phyloP scores from a whole-genome alignment of 169 alveolate genomes.

The Theileria sp. region DNA sequence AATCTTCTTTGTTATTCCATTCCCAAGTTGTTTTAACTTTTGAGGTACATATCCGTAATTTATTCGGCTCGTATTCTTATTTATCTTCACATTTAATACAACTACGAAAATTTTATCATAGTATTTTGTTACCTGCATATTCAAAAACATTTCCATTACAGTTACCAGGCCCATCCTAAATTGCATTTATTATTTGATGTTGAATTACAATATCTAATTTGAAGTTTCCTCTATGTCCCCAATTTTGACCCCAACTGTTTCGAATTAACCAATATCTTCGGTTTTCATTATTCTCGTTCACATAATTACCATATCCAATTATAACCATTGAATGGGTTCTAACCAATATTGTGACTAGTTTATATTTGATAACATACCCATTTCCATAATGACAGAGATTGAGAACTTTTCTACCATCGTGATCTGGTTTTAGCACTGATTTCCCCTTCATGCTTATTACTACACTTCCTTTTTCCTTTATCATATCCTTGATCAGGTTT shows the following conservation, averaged over 20 bases:
- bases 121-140: conserved; percentile 15
- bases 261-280: conserved; percentile 81
- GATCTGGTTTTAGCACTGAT: conserved; percentile 52
- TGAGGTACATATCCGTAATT: background rate
- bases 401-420: conserved; percentile 58
- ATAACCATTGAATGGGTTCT: conserved; percentile 55
- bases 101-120: background rate
- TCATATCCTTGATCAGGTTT: conserved; percentile 40
- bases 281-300: conserved; percentile 29
- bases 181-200: background rate
- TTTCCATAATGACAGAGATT: conserved; percentile 44
- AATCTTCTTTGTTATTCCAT: background rate
- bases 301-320: conserved; percentile 63
- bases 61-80: background rate
- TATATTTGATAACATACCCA: conserved; percentile 8
- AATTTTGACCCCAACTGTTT: conserved; percentile 77
- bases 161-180: conserved; percentile 17
- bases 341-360: background rate
- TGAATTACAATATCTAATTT: conserved; percentile 54
- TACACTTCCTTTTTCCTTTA: conserved; percentile 54
- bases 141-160: conserved; percentile 19
- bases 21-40: background rate
- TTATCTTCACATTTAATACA: conserved; percentile 10
- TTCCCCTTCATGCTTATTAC: conserved; percentile 52
- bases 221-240: conserved; percentile 80